Percentiles rank a stretch among this genome's conserved stretches.
Evolutionary conservation across 768 basidiomycete species (phyloP).

Genomic region (Pleurotus tuber-regium): DNA sequence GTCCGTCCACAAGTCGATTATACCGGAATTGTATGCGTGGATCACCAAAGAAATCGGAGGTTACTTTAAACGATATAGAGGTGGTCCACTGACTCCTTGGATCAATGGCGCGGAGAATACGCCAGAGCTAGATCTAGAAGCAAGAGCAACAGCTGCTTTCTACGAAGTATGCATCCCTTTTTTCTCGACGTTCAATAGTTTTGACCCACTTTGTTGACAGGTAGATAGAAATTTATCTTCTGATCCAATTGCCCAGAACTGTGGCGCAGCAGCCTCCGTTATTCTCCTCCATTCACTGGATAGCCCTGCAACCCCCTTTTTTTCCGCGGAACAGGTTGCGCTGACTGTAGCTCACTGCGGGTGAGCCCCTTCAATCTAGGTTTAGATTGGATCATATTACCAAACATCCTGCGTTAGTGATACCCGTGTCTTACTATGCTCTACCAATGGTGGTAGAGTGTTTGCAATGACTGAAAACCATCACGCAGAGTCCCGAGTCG

Average conservation of each 20-base stretch:
- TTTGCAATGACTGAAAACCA: slow-evolving; percentile 91
- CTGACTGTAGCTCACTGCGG: slow-evolving; percentile 93
- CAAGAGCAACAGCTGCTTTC: slow-evolving; percentile 83
- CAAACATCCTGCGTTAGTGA: slow-evolving; percentile 53
- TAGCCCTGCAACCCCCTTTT: slow-evolving; percentile 76
- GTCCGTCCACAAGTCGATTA: slow-evolving; percentile 63
- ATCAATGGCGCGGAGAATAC: slow-evolving; percentile 31
- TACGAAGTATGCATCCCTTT: slow-evolving; percentile 60
- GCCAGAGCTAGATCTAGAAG: slow-evolving; percentile 68
- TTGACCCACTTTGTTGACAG: slow-evolving; percentile 31
- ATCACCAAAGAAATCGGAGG: slow-evolving; percentile 73
- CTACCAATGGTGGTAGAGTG: slow-evolving; percentile 69
- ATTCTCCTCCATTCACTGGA: slow-evolving; percentile 92
- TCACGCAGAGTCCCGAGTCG: slow-evolving; percentile 89
- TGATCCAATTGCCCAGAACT: slow-evolving; percentile 66
- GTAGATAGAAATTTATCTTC: slow-evolving; percentile 73
- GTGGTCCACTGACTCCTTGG: slow-evolving; percentile 79
- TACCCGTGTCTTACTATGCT: slow-evolving; percentile 83
- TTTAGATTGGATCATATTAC: too few species aligned
- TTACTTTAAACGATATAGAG: slow-evolving; percentile 87
- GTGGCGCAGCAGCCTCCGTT: slow-evolving; percentile 90
- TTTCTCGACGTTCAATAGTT: slow-evolving; percentile 2
- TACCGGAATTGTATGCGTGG: slow-evolving; percentile 77
- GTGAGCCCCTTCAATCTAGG: slow-evolving; percentile 37
- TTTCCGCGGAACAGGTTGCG: slow-evolving; percentile 68